These are phyloP conservation scores for Pythium aquatile DNA, from an alignment of 352 stramenopile genomes.

Conservation along the genomic window DNA sequence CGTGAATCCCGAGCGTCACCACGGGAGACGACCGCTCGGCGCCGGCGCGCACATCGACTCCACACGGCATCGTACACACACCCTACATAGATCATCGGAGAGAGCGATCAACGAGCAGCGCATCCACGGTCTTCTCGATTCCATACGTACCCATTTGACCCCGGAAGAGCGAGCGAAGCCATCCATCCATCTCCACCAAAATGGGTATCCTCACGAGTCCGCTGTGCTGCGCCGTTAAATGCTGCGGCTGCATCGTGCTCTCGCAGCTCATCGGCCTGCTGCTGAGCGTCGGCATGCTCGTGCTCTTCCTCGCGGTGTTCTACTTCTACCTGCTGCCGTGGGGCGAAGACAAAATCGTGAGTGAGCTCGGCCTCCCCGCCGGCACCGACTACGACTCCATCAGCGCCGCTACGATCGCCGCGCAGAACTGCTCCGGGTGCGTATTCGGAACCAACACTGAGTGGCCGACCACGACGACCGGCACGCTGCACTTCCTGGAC, in stretches of 20 bases:
- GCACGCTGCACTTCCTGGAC: constrained; percentile 70
- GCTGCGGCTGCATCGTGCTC: constrained; percentile 73
- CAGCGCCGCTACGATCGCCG: constrained; percentile 42
- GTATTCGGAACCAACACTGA: constrained; percentile 81
- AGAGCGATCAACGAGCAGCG: not conserved
- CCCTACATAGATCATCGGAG: not conserved
- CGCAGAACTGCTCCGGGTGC: constrained; percentile 83
- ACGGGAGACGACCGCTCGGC: not conserved
- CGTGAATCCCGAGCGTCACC: not conserved
- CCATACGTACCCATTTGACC: not conserved
- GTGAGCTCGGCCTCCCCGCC: constrained; percentile 41
- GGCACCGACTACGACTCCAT: constrained; percentile 54
- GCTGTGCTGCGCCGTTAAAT: constrained; percentile 59
- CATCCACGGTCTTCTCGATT: not conserved
- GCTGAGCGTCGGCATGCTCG: constrained; percentile 50
- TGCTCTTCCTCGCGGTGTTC: constrained; percentile 56
- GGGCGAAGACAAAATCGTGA: constrained; percentile 71
- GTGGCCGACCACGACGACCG: constrained; percentile 76
- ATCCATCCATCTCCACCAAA: not conserved
- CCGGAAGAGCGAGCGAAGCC: not conserved
- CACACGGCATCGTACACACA: not conserved
- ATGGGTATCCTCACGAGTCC: constrained; percentile 42
- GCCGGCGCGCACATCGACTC: not conserved
- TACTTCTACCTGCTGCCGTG: constrained; percentile 72
- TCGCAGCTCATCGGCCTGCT: constrained; percentile 68